Evolutionary conservation across 495 filamentous ascomycete genomes (phyloP), one percentile per base, ranked within the genome.

Genomic region (Podospora appendiculata): DNA sequence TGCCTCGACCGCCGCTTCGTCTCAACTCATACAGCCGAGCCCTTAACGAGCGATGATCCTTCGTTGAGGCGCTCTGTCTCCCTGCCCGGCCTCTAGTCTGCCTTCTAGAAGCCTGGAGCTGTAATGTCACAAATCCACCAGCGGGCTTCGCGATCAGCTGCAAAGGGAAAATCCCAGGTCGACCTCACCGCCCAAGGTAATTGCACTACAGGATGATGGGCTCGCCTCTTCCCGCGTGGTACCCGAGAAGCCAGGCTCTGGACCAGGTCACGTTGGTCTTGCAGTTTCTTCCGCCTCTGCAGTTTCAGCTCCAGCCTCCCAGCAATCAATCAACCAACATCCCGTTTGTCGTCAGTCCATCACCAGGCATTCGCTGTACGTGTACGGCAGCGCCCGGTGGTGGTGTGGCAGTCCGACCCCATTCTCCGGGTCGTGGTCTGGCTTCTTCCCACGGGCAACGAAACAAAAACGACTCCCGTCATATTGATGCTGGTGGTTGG

Each of bases 161-260:
- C 25, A 39, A 48, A 45, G 36, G 36, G 35, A 32, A 45, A 51
- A 46, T 52, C 51, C 55, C 51, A 53, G 48, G 52, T 52, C 35
- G 45, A 43, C 25, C 34, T 48, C 25, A 25, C 25, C 25, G 5
- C 25, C 25, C 25, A 25, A 25, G 25, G 25, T 25, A 25, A 25
- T 25, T 25, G 25, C 25, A 25, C 25, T 2, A 25, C 25, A 25
- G 25, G 25, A 25, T 38, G 36, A 25, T 32, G 43, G 7, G 8
- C 47, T 63, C 60, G 60, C 60, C 58, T 63, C 51, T 61, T 61
- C 58, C 60, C 60, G 58, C 44, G 44, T 58, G 58, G 54, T 58
- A 61, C 54, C 55, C 47, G 44, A 51, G 25, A 53, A 48, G 17
- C 33, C 41, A 47, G 18, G 17, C 19, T 47, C 8, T 19, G 32